These are phyloP conservation scores for Diaporthe velutina DNA, from an alignment of 2,329 filamentous ascomycete genomes.

Conservation along the genomic window DNA sequence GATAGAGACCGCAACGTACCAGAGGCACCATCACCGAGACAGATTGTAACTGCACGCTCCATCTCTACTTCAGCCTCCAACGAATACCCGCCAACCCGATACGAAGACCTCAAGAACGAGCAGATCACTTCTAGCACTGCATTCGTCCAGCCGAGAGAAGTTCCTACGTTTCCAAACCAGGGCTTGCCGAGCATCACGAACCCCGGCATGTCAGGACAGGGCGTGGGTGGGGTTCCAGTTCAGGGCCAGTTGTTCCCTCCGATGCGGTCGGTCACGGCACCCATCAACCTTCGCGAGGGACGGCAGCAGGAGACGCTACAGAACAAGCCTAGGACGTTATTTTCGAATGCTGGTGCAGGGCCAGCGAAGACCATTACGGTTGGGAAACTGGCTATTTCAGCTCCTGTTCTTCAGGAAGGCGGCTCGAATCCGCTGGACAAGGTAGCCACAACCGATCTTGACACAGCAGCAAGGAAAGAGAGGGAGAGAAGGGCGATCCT, in stretches of 20 bases:
- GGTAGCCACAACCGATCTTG: constrained; percentile 64
- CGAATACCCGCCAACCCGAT: constrained; percentile 59
- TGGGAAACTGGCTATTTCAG: constrained; percentile 62
- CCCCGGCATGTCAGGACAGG: constrained; percentile 51
- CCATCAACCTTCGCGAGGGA: constrained; percentile 40
- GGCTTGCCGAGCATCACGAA: constrained; percentile 54
- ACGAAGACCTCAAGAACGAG: constrained; percentile 62
- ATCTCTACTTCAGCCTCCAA: constrained; percentile 57
- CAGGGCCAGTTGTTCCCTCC: constrained; percentile 58
- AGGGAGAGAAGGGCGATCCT: constrained; percentile 55
- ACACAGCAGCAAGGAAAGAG: constrained; percentile 62
- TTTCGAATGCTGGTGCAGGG: constrained; percentile 25
- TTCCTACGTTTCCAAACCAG: constrained; percentile 43
- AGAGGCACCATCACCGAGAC: constrained; percentile 56
- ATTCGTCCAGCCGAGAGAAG: constrained; percentile 51
- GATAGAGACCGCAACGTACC: constrained; percentile 48
- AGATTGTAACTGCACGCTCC: constrained; percentile 53
- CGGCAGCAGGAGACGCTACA: constrained; percentile 44
- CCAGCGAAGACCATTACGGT: constrained; percentile 43
- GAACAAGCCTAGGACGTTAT: constrained; percentile 38
- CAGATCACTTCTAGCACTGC: constrained; percentile 53
- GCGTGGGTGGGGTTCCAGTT: constrained; percentile 55
- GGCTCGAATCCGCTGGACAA: constrained; percentile 57
- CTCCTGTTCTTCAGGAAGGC: constrained; percentile 58
- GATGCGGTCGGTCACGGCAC: constrained; percentile 48